phyloP scores from a whole-genome alignment of 495 filamentous ascomycete genomes.

The Penicillium chermesinum region DNA sequence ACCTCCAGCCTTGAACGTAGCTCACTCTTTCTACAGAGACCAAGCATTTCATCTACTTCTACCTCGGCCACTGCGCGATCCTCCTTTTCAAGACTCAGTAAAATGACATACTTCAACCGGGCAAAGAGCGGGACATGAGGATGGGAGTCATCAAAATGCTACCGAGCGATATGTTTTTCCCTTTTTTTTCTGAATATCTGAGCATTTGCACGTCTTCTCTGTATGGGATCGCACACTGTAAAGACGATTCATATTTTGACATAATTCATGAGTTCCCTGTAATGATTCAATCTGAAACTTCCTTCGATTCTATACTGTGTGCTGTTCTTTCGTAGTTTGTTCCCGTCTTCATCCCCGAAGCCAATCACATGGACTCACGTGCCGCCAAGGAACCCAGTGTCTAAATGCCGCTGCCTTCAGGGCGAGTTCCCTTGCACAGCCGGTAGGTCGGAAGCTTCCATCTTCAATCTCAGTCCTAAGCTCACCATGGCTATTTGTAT shows the following conservation, averaged over 20 bases:
- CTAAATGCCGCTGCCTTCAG: conserved; percentile 22
- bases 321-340: too few relatives aligned
- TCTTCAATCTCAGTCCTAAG: not conserved
- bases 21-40: conserved; percentile 60
- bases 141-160: conserved; percentile 6
- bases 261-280: not conserved
- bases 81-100: conserved; percentile 99
- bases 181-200: not conserved
- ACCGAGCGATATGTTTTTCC: conserved; percentile 14
- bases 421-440: too few relatives aligned
- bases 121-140: not conserved
- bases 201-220: conserved; percentile 6
- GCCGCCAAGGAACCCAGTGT: conserved; percentile 25
- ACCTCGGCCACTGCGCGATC: conserved; percentile 96
- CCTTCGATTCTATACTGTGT: not conserved
- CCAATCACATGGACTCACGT: conserved; percentile 25
- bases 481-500: conserved; percentile 50
- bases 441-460: conserved; percentile 3
- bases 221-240: conserved; percentile 12
- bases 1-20: not conserved
- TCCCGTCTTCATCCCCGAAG: not conserved
- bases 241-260: conserved; percentile 5
- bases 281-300: not conserved
- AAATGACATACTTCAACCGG: conserved; percentile 6
- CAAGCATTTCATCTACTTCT: conserved; percentile 99